Conservation (phyloP, 1,284 basidiomycete species). For the Leccinum ambiguum region DNA sequence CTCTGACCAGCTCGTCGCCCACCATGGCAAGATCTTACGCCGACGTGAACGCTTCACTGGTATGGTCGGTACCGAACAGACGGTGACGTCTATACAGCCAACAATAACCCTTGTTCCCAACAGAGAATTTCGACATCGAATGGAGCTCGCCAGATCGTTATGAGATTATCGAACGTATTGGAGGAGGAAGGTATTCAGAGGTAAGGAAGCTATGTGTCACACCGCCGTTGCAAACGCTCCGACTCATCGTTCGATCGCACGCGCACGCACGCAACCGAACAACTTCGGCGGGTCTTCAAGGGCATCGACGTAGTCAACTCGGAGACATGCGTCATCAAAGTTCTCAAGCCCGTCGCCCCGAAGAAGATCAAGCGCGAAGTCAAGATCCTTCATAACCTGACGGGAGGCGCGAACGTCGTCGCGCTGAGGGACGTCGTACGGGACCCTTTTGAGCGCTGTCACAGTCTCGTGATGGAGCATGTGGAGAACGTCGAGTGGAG, state of each 20-base stretch:
- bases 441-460: slow-evolving; percentile 72
- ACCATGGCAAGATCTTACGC: slow-evolving; percentile 51
- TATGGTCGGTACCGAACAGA: slow-evolving; percentile 39
- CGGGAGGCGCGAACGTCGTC: slow-evolving; percentile 85
- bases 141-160: slow-evolving; percentile 81
- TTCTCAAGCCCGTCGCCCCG: slow-evolving; percentile 88
- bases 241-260: not conserved
- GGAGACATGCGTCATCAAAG: slow-evolving; percentile 85
- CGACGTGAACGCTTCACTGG: slow-evolving; percentile 46
- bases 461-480: slow-evolving; percentile 85
- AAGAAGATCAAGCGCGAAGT: slow-evolving; percentile 95
- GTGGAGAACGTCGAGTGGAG: slow-evolving; percentile 88
- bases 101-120: slow-evolving; percentile 9
- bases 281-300: slow-evolving; percentile 68
- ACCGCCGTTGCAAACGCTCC: not conserved
- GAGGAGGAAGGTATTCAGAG: slow-evolving; percentile 81
- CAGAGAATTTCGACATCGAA: slow-evolving; percentile 72
- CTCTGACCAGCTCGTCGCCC: slow-evolving; percentile 14
- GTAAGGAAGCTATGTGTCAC: slow-evolving; percentile 30
- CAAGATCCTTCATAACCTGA: slow-evolving; percentile 86
- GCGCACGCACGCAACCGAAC: not conserved
- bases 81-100: not conserved
- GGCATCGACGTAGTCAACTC: slow-evolving; percentile 80
- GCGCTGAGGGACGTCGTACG: slow-evolving; percentile 83
- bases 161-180: slow-evolving; percentile 78